Base-by-base conservation (phyloP, 257 asterid genomes). In the Phtheirospermum japonicum region DNA sequence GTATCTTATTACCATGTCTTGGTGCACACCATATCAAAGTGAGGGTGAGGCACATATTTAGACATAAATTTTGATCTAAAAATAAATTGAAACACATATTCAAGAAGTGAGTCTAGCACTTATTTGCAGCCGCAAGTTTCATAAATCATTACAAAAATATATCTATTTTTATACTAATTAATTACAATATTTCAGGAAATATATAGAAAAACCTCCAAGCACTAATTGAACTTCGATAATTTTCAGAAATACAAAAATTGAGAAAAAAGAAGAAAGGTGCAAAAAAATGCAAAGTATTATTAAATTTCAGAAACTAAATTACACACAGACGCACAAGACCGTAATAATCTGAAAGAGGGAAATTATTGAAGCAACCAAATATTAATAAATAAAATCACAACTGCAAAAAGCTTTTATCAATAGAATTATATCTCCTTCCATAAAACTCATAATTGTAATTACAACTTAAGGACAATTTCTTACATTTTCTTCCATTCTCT, bases 401-500 rank as follows among this genome's bases (percentile, higher is more conserved):
- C 28, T 23, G 12, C n/a, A 34, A 11, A 43, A 17, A 56, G 23
- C 40, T 18, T 11, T 45, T 13, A 66, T 66, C 31, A 49, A 63
- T 42, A 66, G 23, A 67, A 52, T 14, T 48, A 48, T 75, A 76
- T 67, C 59, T 64, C 51, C 50, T 61, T 61, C 62, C 67, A 77
- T 73, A 68, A 65, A 48, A 61, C 11, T 53, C 57, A 45, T 48
- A 46, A 51, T 20, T 58, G 42, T 69, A 59, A 72, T 68, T 71
- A 76, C 81, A 76, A 26, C 70, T 66, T 57, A 71, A 56, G 70
- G 51, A 60, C 57, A 70, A 66, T 65, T 45, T 45, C 61, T 61
- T 64, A 64, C 20, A 62, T 58, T 14, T 42, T 57, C 51, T 23
- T 67, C 56, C 67, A 37, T 65, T 58, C 57, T 62, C 64, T 66